Conservation (phyloP, 768 basidiomycete genomes). For the Suillus placidus region DNA sequence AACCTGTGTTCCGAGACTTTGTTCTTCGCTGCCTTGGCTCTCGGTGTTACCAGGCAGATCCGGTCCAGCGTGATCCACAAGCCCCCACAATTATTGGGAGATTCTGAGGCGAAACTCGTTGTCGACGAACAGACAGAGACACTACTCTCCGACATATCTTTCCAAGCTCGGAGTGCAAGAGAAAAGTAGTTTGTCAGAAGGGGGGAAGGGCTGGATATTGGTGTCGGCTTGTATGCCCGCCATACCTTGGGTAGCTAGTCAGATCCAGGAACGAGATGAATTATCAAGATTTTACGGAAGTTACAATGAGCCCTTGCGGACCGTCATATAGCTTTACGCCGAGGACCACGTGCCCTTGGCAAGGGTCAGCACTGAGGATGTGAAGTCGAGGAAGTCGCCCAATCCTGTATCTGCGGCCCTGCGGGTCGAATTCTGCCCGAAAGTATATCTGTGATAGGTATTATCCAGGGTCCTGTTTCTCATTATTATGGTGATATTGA, state of each 20-base stretch:
- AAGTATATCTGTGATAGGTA: constrained; percentile 1
- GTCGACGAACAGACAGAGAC: neutral
- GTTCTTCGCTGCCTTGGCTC: neutral
- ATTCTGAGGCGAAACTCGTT: neutral
- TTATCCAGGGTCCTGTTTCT: neutral
- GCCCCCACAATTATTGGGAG: neutral
- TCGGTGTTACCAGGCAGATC: neutral
- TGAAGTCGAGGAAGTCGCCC: neutral
- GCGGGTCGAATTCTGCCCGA: neutral
- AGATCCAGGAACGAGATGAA: constrained; percentile 4
- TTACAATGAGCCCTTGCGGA: neutral
- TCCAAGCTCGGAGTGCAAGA: neutral
- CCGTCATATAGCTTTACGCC: neutral
- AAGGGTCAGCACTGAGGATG: neutral
- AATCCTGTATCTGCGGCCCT: neutral
- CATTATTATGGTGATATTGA: constrained; percentile 4
- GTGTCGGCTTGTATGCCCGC: neutral
- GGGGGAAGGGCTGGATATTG: neutral
- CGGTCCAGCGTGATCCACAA: neutral
- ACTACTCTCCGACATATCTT: neutral
- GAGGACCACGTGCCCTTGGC: constrained; percentile 2
- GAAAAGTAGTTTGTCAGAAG: neutral
- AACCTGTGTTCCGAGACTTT: neutral
- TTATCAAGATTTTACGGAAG: neutral
- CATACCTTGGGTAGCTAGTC: neutral